A percentile compares a stretch with the other conserved stretches of the same genome.
phyloP scores from a whole-genome alignment of 1,139 yeast species.

The Debaryomyces sp. region DNA sequence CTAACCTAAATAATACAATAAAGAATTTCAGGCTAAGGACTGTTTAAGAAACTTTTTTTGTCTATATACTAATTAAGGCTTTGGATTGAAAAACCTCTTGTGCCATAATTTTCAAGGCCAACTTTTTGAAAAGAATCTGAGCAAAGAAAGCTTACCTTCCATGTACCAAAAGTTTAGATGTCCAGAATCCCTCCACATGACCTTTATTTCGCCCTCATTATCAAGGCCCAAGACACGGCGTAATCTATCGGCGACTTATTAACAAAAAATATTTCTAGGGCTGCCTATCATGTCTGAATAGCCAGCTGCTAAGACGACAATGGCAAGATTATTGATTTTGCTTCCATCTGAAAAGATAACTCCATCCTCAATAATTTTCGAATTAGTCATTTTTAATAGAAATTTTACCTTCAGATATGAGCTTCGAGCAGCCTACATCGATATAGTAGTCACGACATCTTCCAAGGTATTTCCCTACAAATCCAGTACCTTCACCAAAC shows the following conservation, averaged over 20 bases:
- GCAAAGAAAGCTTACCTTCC: slow-evolving; percentile 41
- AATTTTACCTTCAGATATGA: slow-evolving; percentile 37
- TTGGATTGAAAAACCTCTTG: no score
- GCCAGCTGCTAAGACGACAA: slow-evolving; percentile 48
- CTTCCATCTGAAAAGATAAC: slow-evolving; percentile 41
- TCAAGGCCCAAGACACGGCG: slow-evolving; percentile 35
- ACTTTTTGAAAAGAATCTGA: slow-evolving; percentile 34
- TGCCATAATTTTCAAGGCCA: slow-evolving; percentile 35
- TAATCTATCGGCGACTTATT: slow-evolving; percentile 29
- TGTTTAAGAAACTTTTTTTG: no score
- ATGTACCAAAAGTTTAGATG: slow-evolving; percentile 38
- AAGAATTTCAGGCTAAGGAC: no score
- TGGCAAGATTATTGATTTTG: slow-evolving; percentile 26
- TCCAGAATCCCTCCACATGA: slow-evolving; percentile 28
- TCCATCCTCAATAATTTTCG: slow-evolving; percentile 31
- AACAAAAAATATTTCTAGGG: slow-evolving; percentile 35
- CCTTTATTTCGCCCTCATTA: slow-evolving; percentile 30
- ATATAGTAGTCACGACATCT: slow-evolving; percentile 42
- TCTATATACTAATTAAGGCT: no score
- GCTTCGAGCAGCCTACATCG: slow-evolving; percentile 42
- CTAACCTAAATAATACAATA: no score
- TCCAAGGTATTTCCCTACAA: neutral
- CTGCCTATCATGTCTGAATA: slow-evolving; percentile 44
- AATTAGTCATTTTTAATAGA: slow-evolving; percentile 35
- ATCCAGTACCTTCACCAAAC: slow-evolving; percentile 4